Evolutionary conservation across 2,329 filamentous ascomycete genomes (phyloP), one percentile per base, ranked within the genome.

Genomic region (Daldinia sp.): DNA sequence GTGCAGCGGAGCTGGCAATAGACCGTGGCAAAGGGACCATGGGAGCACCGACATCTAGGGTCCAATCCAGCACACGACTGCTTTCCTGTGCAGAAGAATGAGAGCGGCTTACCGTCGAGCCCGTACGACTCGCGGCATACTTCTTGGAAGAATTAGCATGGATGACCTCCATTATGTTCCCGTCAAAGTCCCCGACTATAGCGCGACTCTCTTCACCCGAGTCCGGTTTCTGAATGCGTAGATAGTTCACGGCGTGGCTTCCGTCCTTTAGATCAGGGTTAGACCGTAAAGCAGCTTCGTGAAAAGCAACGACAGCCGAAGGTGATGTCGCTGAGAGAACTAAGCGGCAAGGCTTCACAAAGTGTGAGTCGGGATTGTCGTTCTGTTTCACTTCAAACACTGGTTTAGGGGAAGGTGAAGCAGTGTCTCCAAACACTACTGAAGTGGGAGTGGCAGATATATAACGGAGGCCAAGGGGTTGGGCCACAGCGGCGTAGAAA

Each of bases 81-180:
- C 78, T 79, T 69, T 85, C 79, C 18, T 79, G 74, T n/a, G 77
- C 72, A 15, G 79, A 80, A 3, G 81, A 81, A 39, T 79, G 78
- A 2, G 79, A 80, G 30, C 72, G 76, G 44, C 79, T 78, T 23
- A 80, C 69, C 3, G 78, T 78, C 13, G 79, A 77, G 23, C 79
- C 79, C 37, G 64, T 72, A 70, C 82, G 78, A 60, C 76, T 72
- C 5, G 79, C 71, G 28, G 78, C 73, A 57, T 82, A 81, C 37
- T 79, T 78, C 39, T 79, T 78, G 44, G 74, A 72, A 42, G 78
- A 76, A 12, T 78, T 78, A 7, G 84, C 83, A 78, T 89, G 92
- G 56, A 94, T 88, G 33, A 93, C 91, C 77, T 96, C 92, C 77
- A 97, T 89, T 73, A 87, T 92, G 81, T 97, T 97, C 57, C 92